These are phyloP conservation scores for Leccinum boreale DNA, from an alignment of 768 basidiomycete genomes.

Conservation along the genomic window DNA sequence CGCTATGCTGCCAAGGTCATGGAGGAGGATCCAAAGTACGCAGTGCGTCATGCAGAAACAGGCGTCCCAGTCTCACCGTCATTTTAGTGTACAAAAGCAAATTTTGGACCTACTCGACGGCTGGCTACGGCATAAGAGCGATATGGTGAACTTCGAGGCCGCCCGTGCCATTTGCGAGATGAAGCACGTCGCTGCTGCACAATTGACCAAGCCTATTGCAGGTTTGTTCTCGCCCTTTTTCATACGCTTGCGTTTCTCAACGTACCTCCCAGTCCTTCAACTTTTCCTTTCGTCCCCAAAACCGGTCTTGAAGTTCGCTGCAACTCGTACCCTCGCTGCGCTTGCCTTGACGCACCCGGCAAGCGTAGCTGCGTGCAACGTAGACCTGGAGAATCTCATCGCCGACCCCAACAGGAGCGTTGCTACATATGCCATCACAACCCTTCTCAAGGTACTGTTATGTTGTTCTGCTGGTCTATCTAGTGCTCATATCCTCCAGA, in stretches of 20 bases:
- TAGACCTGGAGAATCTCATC: slow-evolving; percentile 95
- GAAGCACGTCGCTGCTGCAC: slow-evolving; percentile 73
- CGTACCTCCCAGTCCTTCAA: slow-evolving; percentile 66
- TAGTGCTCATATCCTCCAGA: slow-evolving; percentile 46
- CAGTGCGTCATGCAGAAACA: background rate
- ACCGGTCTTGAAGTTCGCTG: slow-evolving; percentile 93
- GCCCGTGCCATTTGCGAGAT: slow-evolving; percentile 97
- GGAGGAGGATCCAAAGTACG: slow-evolving; percentile 98
- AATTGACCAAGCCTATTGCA: slow-evolving; percentile 84
- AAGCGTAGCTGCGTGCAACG: slow-evolving; percentile 88
- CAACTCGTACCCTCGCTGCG: slow-evolving; percentile 89
- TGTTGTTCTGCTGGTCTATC: background rate
- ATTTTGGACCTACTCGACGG: slow-evolving; percentile 93
- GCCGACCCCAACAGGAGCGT: slow-evolving; percentile 94
- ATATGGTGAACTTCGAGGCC: slow-evolving; percentile 99
- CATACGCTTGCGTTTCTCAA: slow-evolving; percentile 7
- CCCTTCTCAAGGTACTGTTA: slow-evolving; percentile 78
- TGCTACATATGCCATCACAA: slow-evolving; percentile 98
- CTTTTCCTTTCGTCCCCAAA: slow-evolving; percentile 96
- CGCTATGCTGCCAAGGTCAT: slow-evolving; percentile 98
- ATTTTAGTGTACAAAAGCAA: slow-evolving; percentile 75
- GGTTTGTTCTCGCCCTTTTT: slow-evolving; percentile 45
- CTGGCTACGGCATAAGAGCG: slow-evolving; percentile 97
- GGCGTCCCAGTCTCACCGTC: background rate
- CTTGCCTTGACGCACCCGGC: slow-evolving; percentile 84